A percentile compares a stretch with the other conserved stretches of the same genome.
Conservation (phyloP, 1,139 yeast genomes). For the Taiozyma onychis region DNA sequence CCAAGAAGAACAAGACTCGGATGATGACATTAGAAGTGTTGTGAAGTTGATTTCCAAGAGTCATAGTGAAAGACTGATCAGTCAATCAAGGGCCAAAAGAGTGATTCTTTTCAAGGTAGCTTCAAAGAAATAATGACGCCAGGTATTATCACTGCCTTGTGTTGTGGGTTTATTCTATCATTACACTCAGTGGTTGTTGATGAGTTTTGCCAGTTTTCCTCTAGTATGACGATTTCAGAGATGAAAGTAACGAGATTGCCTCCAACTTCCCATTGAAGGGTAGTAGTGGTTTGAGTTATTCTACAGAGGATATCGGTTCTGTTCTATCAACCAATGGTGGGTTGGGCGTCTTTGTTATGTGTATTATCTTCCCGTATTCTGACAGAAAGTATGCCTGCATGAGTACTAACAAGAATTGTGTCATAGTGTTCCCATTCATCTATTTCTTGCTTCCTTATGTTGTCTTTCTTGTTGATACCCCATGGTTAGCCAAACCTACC, state of each 20-base stretch:
- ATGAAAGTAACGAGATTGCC: conserved; percentile 17
- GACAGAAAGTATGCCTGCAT: conserved; percentile 48
- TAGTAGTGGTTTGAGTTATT: conserved; percentile 45
- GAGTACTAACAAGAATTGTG: conserved; percentile 37
- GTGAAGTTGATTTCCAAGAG: conserved; percentile 32
- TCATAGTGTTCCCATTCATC: conserved; percentile 39
- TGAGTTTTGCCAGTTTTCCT: conserved; percentile 57
- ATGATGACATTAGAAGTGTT: conserved; percentile 24
- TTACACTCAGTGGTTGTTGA: conserved; percentile 45
- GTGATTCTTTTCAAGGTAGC: conserved; percentile 23
- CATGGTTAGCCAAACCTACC: conserved; percentile 3
- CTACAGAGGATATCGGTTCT: conserved; percentile 45
- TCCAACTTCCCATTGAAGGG: conserved; percentile 42
- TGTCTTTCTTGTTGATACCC: conserved; percentile 29
- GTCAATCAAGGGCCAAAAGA: not conserved
- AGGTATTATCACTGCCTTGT: conserved; percentile 31
- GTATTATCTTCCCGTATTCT: conserved; percentile 47
- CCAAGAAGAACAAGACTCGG: conserved; percentile 7
- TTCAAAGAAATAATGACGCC: conserved; percentile 11
- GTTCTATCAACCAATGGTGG: conserved; percentile 51
- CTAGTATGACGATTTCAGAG: conserved; percentile 37
- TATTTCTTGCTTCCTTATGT: conserved; percentile 47
- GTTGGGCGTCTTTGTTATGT: conserved; percentile 46
- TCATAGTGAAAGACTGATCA: conserved; percentile 32
- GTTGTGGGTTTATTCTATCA: conserved; percentile 38